Percentiles rank a stretch among this genome's conserved stretches.
These are phyloP conservation scores for Wickerhamomyces hampshirensis DNA, from an alignment of 805 yeast genomes.

Conservation along the genomic window DNA sequence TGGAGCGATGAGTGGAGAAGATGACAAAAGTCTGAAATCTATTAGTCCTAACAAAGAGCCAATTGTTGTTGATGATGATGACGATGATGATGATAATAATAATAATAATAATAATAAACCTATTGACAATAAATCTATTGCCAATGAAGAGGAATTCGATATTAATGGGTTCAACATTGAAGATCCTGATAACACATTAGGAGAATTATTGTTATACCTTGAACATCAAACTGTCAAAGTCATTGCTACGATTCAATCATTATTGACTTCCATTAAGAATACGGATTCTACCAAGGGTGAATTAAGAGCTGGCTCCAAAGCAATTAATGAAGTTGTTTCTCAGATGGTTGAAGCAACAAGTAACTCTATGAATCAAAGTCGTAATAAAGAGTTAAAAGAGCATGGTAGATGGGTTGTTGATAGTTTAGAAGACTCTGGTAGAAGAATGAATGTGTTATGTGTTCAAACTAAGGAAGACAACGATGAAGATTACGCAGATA, in stretches of 20 bases:
- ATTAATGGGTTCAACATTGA: constrained; percentile 74
- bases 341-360: constrained; percentile 90
- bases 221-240: constrained; percentile 94
- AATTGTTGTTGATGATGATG: constrained; percentile 2
- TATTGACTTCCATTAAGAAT: constrained; percentile 70
- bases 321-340: constrained; percentile 72
- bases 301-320: constrained; percentile 64
- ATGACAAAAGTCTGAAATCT: background rate
- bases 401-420: constrained; percentile 91
- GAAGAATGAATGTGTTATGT: constrained; percentile 75
- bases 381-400: constrained; percentile 78
- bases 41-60: background rate
- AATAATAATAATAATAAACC: no score
- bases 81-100: constrained; percentile 1
- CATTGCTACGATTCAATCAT: constrained; percentile 80
- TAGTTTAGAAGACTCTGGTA: constrained; percentile 78
- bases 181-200: constrained; percentile 83
- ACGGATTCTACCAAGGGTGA: constrained; percentile 74
- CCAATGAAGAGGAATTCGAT: constrained; percentile 44
- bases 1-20: no score
- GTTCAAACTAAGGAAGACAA: constrained; percentile 31
- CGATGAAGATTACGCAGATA: constrained; percentile 67
- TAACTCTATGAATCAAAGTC: constrained; percentile 81
- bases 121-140: no score
- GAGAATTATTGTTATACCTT: constrained; percentile 75